Base-by-base conservation (phyloP, 768 basidiomycete genomes). In the Tricholoma sp. region DNA sequence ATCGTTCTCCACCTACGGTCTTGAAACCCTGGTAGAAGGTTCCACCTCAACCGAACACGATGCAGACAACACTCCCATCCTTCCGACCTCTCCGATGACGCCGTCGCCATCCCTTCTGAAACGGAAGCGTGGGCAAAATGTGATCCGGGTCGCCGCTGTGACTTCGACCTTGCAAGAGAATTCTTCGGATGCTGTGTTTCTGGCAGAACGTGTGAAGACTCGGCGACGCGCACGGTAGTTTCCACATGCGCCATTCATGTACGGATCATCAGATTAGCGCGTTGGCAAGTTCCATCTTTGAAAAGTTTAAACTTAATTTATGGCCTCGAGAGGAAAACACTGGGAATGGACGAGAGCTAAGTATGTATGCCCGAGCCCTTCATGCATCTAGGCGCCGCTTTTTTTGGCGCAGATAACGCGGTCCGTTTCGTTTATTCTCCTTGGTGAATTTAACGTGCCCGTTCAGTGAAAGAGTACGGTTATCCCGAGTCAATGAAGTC, bases 1-100 rank as follows among this genome's bases (percentile, higher is more conserved):
- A 62, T 73, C 80, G 0, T 90, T 89, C 59, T 78, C 87, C 1
- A 67, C 78, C 10, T 82, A 85, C 58, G 85, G 84, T n/a, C 64
- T 80, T 50, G 59, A 71, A 7, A 63, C 66, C 2, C 63, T 71
- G 18, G 43, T 43, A 29, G 59, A 52, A 32, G 51, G 61, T 54
- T 32, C 66, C 45, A 55, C 60, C 16, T 22, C 57, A 39, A 35
- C 60, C 53, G 35, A 56, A 32, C 55, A 51, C 52, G 5, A 24
- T 31, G 34, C 37, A 35, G 21, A 19, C 55, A 9, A 50, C 47
- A 6, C 50, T 50, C 50, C 46, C 0, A 57, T 49, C 11, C 46
- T 69, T 8, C 67, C 69, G 24, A 69, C 64, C 14, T 67, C 66
- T 21, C 65, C 65, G 10, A 56, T 70, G 35, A 71, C 70, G 12